Evolutionary conservation across 2,329 filamentous ascomycete genomes (phyloP).

Genomic region (Neonectria ditissima): DNA sequence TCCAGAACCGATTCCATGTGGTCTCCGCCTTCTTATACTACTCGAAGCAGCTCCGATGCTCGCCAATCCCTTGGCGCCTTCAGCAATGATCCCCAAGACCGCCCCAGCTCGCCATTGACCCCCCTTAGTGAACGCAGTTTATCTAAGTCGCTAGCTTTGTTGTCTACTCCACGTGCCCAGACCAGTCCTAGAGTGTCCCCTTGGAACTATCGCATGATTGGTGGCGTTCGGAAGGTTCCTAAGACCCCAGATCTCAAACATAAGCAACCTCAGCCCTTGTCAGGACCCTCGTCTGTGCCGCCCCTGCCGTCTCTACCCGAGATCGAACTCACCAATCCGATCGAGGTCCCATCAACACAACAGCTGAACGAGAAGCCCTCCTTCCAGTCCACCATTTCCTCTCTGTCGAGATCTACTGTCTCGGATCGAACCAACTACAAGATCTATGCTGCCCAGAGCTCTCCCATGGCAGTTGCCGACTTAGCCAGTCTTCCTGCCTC

Average conservation of each 20-base stretch:
- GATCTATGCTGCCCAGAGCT: constrained; percentile 62
- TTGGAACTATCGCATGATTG: constrained; percentile 66
- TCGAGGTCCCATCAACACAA: constrained; percentile 34
- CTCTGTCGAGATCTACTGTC: constrained; percentile 55
- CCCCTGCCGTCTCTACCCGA: constrained; percentile 48
- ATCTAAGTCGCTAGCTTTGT: constrained; percentile 38
- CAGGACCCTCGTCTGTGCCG: constrained; percentile 42
- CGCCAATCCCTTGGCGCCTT: constrained; percentile 60
- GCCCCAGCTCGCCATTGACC: constrained; percentile 62
- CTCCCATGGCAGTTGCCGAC: constrained; percentile 48
- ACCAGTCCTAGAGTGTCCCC: constrained; percentile 50
- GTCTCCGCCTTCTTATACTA: constrained; percentile 60
- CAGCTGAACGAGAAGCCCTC: constrained; percentile 39
- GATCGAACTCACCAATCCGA: constrained; percentile 36
- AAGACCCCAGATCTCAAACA: constrained; percentile 55
- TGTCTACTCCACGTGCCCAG: constrained; percentile 29
- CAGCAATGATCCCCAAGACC: constrained; percentile 61
- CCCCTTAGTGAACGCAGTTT: constrained; percentile 56
- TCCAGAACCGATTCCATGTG: constrained; percentile 48
- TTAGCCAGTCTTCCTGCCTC: constrained; percentile 57
- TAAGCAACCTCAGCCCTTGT: constrained; percentile 49
- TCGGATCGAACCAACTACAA: constrained; percentile 68
- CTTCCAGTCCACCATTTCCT: constrained; percentile 45
- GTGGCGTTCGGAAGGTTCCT: constrained; percentile 65
- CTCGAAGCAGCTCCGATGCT: constrained; percentile 62